Conservation (phyloP, 164 flowering plant genomes). For the Magnolia sinica region DNA sequence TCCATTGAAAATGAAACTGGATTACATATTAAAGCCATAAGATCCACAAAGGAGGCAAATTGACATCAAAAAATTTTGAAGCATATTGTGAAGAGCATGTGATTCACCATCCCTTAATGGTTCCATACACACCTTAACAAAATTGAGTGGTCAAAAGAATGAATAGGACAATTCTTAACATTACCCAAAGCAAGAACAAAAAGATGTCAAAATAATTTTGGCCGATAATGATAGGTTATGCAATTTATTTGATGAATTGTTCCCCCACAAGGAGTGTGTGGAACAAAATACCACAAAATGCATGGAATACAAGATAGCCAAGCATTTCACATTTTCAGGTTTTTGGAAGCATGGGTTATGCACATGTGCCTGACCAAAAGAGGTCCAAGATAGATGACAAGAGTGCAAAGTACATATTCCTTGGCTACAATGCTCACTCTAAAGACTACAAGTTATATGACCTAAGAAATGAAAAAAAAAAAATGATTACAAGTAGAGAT, state of each 20-base stretch:
- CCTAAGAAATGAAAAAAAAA: background rate
- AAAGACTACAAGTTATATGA: slow-evolving; percentile 3
- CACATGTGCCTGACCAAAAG: too few species aligned
- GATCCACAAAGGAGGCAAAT: background rate
- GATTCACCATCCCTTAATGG: background rate
- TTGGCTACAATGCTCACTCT: background rate
- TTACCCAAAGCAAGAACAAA: background rate
- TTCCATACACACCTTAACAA: background rate
- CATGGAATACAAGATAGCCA: slow-evolving; percentile 14
- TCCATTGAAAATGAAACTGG: too few species aligned
- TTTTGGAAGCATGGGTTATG: slow-evolving; percentile 18
- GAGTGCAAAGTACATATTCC: slow-evolving; percentile 2
- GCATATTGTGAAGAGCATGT: background rate
- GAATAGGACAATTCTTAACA: slow-evolving; percentile 1
- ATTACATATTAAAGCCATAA: too few species aligned
- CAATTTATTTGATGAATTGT: slow-evolving; percentile 4
- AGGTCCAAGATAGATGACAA: slow-evolving; percentile 13
- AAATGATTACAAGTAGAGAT: slow-evolving; percentile 1
- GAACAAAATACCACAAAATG: slow-evolving; percentile 10
- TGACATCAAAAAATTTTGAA: background rate
- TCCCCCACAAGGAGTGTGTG: background rate
- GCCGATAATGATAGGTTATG: slow-evolving; percentile 7
- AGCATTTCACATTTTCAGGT: slow-evolving; percentile 10
- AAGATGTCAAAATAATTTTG: slow-evolving; percentile 8
- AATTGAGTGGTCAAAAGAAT: background rate